Percentiles rank a stretch among this genome's conserved stretches.
Conservation (phyloP, 768 basidiomycete species). For the Mycena olivaceomarginata region DNA sequence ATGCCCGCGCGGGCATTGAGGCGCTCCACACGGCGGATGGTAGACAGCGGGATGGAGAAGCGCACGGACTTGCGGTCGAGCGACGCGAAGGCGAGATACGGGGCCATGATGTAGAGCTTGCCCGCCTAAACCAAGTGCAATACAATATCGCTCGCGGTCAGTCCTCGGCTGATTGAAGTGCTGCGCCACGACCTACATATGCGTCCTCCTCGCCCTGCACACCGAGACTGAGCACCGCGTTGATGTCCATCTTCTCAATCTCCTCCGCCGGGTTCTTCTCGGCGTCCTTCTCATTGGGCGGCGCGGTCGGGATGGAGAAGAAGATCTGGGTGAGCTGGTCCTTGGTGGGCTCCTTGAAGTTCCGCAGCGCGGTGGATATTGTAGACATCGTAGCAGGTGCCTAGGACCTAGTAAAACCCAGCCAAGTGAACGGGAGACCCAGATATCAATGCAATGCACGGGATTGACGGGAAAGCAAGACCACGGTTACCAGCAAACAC, state of each 20-base stretch:
- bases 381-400: slow-evolving; percentile 73
- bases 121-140: slow-evolving; percentile 78
- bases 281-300: slow-evolving; percentile 42
- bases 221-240: slow-evolving; percentile 89
- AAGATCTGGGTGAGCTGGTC: slow-evolving; percentile 90
- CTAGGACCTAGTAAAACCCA: slow-evolving; percentile 11
- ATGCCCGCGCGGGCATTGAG: slow-evolving; percentile 95
- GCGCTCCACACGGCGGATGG: slow-evolving; percentile 94
- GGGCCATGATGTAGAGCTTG: slow-evolving; percentile 90
- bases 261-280: slow-evolving; percentile 59
- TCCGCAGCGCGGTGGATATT: slow-evolving; percentile 91
- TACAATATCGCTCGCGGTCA: not conserved
- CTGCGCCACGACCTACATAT: slow-evolving; percentile 78
- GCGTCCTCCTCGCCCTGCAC: slow-evolving; percentile 91
- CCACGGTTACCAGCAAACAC: slow-evolving; percentile 25
- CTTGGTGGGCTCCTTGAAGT: slow-evolving; percentile 95
- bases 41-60: slow-evolving; percentile 94
- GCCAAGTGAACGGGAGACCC: not conserved
- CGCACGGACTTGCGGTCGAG: slow-evolving; percentile 94
- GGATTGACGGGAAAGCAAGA: not conserved
- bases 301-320: slow-evolving; percentile 73
- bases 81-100: slow-evolving; percentile 93
- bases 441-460: not conserved
- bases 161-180: not conserved
- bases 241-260: slow-evolving; percentile 89